Percentiles rank a stretch among this genome's conserved stretches.
These are phyloP conservation scores for Plasmodium knowlesi DNA, from an alignment of 169 alveolate genomes.

Conservation along the genomic window DNA sequence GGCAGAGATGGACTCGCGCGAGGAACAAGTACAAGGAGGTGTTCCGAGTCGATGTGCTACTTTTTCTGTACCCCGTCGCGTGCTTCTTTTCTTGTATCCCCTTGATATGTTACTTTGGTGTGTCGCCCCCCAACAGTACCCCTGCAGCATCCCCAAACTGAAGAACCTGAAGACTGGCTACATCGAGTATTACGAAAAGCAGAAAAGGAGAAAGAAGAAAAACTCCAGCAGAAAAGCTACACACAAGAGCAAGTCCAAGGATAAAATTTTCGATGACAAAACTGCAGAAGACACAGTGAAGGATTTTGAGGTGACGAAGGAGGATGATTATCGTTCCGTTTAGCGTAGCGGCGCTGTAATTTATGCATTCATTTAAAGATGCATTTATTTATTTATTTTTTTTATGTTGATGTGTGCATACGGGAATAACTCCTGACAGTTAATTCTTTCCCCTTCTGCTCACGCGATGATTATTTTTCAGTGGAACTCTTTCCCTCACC, in stretches of 20 bases:
- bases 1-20: neutral
- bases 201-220: slow-evolving; percentile 39
- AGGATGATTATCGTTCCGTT: slow-evolving; percentile 74
- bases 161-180: slow-evolving; percentile 70
- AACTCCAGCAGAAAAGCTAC: slow-evolving; percentile 7
- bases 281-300: slow-evolving; percentile 7
- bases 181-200: slow-evolving; percentile 70
- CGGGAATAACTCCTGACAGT: neutral
- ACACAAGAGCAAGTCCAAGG: slow-evolving; percentile 32
- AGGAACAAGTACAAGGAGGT: neutral
- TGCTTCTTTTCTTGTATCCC: neutral
- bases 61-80: neutral
- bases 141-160: slow-evolving; percentile 70
- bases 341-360: neutral
- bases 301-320: slow-evolving; percentile 42
- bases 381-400: neutral
- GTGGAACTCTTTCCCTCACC: neutral
- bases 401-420: neutral
- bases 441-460: neutral
- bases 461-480: neutral
- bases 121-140: slow-evolving; percentile 31
- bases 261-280: slow-evolving; percentile 20
- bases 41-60: neutral
- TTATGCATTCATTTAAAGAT: neutral
- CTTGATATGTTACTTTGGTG: neutral